Evolutionary conservation across 495 filamentous ascomycete genomes (phyloP).

Genomic region (Neurospora sp.): DNA sequence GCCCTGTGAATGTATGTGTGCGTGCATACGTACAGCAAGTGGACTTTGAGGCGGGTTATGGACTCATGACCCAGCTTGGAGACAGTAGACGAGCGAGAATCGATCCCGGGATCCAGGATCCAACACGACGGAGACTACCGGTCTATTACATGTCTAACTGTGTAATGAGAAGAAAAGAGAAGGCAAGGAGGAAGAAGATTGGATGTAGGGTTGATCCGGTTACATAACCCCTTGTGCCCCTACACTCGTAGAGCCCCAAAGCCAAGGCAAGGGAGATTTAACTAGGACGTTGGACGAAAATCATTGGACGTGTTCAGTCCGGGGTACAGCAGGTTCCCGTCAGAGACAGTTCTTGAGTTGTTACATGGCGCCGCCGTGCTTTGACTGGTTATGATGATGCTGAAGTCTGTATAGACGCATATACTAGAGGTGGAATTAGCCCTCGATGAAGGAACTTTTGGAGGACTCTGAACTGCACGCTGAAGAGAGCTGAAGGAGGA

Average conservation of each 20-base stretch:
- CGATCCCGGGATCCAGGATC: background rate
- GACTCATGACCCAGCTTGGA: conserved; percentile 9
- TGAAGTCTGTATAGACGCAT: background rate
- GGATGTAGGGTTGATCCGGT: background rate
- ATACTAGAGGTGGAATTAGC: background rate
- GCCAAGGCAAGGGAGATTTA: background rate
- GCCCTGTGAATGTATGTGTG: background rate
- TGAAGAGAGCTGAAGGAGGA: background rate
- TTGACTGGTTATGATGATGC: background rate
- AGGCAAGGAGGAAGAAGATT: background rate
- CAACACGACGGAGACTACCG: background rate
- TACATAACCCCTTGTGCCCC: background rate
- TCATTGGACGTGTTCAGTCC: background rate
- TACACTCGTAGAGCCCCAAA: background rate
- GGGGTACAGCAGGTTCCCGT: background rate
- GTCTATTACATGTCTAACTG: background rate
- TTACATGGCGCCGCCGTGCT: background rate
- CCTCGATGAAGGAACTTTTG: background rate
- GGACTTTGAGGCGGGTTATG: background rate
- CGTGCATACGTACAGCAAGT: background rate
- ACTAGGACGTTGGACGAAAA: background rate
- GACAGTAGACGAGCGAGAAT: background rate
- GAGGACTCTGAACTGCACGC: background rate
- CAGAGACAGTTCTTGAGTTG: background rate
- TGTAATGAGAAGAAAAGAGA: background rate